These are phyloP conservation scores for Bolboschoenus planiculmis DNA, from an alignment of 176 grass and related monocot species.

Conservation along the genomic window DNA sequence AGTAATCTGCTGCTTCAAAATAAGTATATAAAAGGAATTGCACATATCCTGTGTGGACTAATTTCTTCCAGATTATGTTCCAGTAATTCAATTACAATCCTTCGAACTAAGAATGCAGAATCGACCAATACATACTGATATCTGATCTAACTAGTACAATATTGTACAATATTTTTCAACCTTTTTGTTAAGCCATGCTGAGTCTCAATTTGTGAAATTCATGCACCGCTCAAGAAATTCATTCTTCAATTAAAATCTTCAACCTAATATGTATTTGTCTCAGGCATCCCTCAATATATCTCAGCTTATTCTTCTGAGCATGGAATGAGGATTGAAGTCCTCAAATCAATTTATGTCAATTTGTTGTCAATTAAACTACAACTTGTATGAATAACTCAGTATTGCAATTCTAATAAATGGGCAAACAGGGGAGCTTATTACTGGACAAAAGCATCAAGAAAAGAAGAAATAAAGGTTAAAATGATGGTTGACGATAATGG, in stretches of 20 bases:
- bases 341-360: background rate
- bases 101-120: background rate
- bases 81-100: background rate
- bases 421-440: slow-evolving; percentile 73
- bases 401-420: background rate
- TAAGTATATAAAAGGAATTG: background rate
- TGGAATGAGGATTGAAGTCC: background rate
- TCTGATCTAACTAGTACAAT: background rate
- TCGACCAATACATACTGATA: background rate
- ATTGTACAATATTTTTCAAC: background rate
- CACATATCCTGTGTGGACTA: no score
- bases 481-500: slow-evolving; percentile 54
- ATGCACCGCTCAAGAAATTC: background rate
- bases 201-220: background rate
- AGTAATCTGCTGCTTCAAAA: background rate
- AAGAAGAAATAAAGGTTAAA: slow-evolving; percentile 92
- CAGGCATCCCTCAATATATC: background rate
- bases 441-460: slow-evolving; percentile 84
- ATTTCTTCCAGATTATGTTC: background rate
- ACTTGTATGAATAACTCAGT: background rate
- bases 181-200: background rate
- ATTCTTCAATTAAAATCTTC: background rate
- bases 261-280: background rate
- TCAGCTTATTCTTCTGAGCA: background rate
- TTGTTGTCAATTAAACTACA: background rate